phyloP scores from a whole-genome alignment of 2,329 filamentous ascomycete genomes.

The Ceratocystis eucalypticola region DNA sequence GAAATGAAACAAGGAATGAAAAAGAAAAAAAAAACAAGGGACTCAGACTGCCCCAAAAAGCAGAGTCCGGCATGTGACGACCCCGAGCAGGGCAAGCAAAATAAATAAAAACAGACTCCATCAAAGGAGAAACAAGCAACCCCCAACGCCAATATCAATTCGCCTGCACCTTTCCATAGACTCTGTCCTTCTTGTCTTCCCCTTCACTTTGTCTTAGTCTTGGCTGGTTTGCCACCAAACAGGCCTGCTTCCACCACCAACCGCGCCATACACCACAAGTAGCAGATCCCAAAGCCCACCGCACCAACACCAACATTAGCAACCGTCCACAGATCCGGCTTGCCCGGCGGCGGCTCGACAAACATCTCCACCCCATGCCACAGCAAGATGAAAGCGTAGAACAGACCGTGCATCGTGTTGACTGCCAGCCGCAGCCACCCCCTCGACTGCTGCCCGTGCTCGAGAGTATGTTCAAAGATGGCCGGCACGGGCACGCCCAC shows the following conservation, averaged over 20 bases:
- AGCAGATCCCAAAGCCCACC: conserved; percentile 73
- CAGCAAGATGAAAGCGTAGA: conserved; percentile 62
- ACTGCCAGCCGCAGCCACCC: conserved; percentile 33
- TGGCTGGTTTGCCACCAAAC: conserved; percentile 26
- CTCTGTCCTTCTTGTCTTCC: background rate
- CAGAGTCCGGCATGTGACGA: background rate
- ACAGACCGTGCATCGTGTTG: conserved; percentile 53
- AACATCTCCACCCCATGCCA: conserved; percentile 72
- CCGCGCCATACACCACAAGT: conserved; percentile 77
- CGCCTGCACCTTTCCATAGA: background rate
- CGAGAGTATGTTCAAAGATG: conserved; percentile 37
- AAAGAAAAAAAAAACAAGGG: background rate
- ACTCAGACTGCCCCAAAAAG: background rate
- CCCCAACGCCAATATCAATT: background rate
- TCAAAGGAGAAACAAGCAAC: conserved; percentile 9
- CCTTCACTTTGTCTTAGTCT: conserved; percentile 29
- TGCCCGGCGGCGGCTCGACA: conserved; percentile 52
- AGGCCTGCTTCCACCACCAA: conserved; percentile 47
- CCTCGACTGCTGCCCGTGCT: conserved; percentile 11
- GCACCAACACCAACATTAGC: conserved; percentile 78
- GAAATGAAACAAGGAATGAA: background rate
- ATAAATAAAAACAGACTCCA: background rate
- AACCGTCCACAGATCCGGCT: conserved; percentile 92
- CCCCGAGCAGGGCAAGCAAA: background rate
- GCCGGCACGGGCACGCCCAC: conserved; percentile 65